Evolutionary conservation across 129 eudicot species (phyloP), one percentile per base, ranked within the genome.

Genomic region (Saussurea involucrata): DNA sequence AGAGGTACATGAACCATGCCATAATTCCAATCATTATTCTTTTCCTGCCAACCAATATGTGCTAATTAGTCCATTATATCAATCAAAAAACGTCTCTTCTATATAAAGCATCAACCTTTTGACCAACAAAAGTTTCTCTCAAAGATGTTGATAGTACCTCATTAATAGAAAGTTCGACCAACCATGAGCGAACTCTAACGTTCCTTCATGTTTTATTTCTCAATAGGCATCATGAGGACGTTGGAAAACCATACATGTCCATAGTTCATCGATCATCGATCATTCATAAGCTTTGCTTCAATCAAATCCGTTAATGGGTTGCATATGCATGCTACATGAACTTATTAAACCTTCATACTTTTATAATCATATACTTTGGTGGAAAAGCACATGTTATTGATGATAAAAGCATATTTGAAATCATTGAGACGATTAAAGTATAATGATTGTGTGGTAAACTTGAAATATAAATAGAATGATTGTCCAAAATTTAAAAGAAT

Each of bases 341-440:
- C 61, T 2, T 4, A 17, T 49, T 49, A 49, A 49, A 53, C 20
- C 22, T 53, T n/a, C 8, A n/a, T 20, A 17, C 22, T 53, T 76
- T 34, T 76, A 64, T 49, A 76, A 77, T 77, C 66, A 76, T 67
- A 77, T 77, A 67, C 61, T 28, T 32, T 57, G 75, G 31, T 27
- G 68, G 75, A 32, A 77, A 76, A 68, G 81, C 81, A 68, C 75
- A 77, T 77, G 81, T 68, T 24, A 33, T 33, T 77, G 20, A 68
- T 77, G 68, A 77, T 77, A 68, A 77, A 77, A 68, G 81, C 68
- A 77, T 42, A 32, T 67, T 13, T 31, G 74, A 21, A 57, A 76
- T 76, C 68, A 76, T 77, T 77, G 74, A 33, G 24, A 77, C 37
- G 58, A 68, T 77, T 68, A 77, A 77, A 77, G 81, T 58, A 68